phyloP scores from a whole-genome alignment of 768 basidiomycete genomes.

The Leccinellum luteum region DNA sequence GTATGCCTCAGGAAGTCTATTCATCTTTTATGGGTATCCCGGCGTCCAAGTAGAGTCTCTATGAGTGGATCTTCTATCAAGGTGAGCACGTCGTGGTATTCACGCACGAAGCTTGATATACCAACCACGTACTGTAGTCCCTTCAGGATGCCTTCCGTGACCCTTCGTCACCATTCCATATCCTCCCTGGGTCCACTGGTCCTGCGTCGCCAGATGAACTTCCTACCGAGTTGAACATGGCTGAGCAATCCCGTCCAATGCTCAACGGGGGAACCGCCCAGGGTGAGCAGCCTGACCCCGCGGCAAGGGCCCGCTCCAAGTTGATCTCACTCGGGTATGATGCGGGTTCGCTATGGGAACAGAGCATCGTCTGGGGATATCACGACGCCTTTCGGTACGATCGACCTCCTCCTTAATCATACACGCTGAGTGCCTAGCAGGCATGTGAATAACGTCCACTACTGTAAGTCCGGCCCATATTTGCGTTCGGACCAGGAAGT shows the following conservation, averaged over 20 bases:
- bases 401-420: background rate
- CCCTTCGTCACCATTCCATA: constrained; percentile 62
- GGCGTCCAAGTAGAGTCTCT: background rate
- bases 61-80: constrained; percentile 29
- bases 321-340: constrained; percentile 54
- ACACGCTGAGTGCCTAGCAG: constrained; percentile 32
- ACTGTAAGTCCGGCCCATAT: constrained; percentile 41
- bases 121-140: constrained; percentile 35
- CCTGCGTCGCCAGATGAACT: constrained; percentile 56
- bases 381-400: constrained; percentile 71
- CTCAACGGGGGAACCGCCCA: background rate
- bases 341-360: constrained; percentile 71
- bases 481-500: background rate
- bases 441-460: constrained; percentile 77
- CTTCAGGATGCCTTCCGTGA: constrained; percentile 62
- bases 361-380: constrained; percentile 76
- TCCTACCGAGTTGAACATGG: constrained; percentile 6
- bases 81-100: constrained; percentile 7
- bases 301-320: constrained; percentile 40
- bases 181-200: constrained; percentile 56
- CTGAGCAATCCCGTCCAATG: constrained; percentile 6
- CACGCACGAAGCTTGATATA: background rate
- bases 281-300: constrained; percentile 6
- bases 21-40: constrained; percentile 1
- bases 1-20: background rate